A percentile compares a stretch with the other conserved stretches of the same genome.
phyloP scores from a whole-genome alignment of 129 eudicot species.

The Ambrosia trifida region DNA sequence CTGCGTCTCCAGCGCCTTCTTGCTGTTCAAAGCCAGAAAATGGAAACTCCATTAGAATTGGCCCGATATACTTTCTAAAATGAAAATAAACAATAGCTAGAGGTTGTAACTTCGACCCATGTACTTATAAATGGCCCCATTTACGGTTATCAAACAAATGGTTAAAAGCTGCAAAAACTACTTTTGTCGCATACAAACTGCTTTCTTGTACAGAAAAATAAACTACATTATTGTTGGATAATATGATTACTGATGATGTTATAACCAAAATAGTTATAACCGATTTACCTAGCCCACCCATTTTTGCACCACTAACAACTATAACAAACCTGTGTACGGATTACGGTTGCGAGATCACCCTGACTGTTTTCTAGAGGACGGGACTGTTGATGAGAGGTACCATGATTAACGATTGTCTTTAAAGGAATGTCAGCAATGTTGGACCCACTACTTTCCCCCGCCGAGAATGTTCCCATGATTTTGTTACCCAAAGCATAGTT shows the following conservation, averaged over 20 bases:
- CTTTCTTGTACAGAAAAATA: not conserved
- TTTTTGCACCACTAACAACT: not conserved
- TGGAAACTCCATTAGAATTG: not conserved
- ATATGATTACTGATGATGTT: too few relatives aligned
- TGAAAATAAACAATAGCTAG: not conserved
- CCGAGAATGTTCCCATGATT: slow-evolving; percentile 33
- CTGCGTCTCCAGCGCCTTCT: slow-evolving; percentile 51
- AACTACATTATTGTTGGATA: not conserved
- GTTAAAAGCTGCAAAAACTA: too few relatives aligned
- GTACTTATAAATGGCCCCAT: not conserved
- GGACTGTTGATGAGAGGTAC: slow-evolving; percentile 14
- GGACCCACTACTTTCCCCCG: slow-evolving; percentile 39
- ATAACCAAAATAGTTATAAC: too few relatives aligned
- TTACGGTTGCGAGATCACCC: slow-evolving; percentile 65
- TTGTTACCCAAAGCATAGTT: slow-evolving; percentile 35
- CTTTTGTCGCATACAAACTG: too few relatives aligned
- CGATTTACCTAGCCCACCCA: not conserved
- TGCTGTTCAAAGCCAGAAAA: slow-evolving; percentile 30
- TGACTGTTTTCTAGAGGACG: slow-evolving; percentile 40
- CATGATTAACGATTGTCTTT: slow-evolving; percentile 52
- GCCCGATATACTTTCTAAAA: not conserved
- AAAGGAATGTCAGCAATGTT: slow-evolving; percentile 34
- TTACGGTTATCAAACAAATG: too few relatives aligned
- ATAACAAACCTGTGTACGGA: slow-evolving; percentile 63
- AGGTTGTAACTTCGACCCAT: not conserved